A percentile compares a stretch with the other conserved stretches of the same genome.
Evolutionary conservation across 768 basidiomycete species (phyloP).

Genomic region (Russula sp.): DNA sequence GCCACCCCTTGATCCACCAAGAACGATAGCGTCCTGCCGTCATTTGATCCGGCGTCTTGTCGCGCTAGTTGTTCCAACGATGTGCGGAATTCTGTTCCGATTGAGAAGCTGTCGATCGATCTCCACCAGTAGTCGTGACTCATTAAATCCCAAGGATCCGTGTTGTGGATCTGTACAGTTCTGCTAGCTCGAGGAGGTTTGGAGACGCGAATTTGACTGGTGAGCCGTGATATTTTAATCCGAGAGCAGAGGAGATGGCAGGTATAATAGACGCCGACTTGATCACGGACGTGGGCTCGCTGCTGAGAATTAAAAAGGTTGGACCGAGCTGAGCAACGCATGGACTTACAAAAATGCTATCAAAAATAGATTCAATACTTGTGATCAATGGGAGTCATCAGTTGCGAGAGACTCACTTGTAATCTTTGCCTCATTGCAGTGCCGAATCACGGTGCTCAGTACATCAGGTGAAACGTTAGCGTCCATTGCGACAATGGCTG

Average conservation of each 20-base stretch:
- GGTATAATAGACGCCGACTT: constrained; percentile 74
- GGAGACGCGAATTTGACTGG: constrained; percentile 77
- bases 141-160: constrained; percentile 49
- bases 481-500: constrained; percentile 67
- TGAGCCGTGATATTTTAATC: constrained; percentile 35
- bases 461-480: constrained; percentile 63
- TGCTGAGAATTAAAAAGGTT: constrained; percentile 34
- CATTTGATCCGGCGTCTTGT: constrained; percentile 38
- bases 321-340: background rate
- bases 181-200: constrained; percentile 74
- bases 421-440: constrained; percentile 49
- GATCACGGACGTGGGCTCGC: constrained; percentile 89
- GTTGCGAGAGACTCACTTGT: constrained; percentile 46
- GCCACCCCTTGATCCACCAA: constrained; percentile 67
- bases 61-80: constrained; percentile 62
- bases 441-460: constrained; percentile 50
- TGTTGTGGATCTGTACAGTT: constrained; percentile 53
- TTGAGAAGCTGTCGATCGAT: constrained; percentile 56
- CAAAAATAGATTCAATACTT: background rate
- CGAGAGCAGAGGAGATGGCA: constrained; percentile 47
- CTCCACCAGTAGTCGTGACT: constrained; percentile 63
- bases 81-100: constrained; percentile 64
- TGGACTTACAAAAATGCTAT: constrained; percentile 74
- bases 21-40: constrained; percentile 52
- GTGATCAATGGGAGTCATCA: constrained; percentile 5